Conservation (phyloP, 2,329 filamentous ascomycete genomes). For the Lasiodiplodia gonubiensis region DNA sequence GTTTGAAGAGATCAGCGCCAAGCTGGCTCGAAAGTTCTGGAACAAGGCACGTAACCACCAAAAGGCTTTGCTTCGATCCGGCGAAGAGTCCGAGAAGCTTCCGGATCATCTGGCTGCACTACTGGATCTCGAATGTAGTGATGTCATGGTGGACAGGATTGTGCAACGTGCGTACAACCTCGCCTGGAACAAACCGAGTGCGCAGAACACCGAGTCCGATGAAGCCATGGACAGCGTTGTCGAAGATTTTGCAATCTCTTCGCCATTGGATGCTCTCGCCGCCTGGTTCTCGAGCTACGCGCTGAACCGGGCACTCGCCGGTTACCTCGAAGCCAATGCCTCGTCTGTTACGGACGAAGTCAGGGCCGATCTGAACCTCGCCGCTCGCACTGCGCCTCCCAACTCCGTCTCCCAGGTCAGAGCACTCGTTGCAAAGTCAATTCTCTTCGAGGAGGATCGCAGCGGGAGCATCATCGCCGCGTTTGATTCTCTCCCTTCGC, state of each 20-base stretch:
- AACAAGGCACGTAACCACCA: conserved; percentile 74
- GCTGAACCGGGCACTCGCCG: conserved; percentile 71
- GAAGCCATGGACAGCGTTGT: conserved; percentile 82
- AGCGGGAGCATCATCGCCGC: conserved; percentile 59
- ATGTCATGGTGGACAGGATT: conserved; percentile 77
- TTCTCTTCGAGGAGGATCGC: conserved; percentile 61
- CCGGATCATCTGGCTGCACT: conserved; percentile 78
- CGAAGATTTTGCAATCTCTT: conserved; percentile 82
- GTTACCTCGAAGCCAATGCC: conserved; percentile 59
- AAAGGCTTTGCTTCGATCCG: conserved; percentile 48
- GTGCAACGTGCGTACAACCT: conserved; percentile 88
- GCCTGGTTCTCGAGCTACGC: conserved; percentile 86
- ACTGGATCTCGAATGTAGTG: conserved; percentile 79
- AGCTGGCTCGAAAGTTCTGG: conserved; percentile 79
- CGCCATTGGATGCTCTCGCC: conserved; percentile 85
- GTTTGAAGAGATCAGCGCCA: conserved; percentile 73
- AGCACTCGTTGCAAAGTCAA: conserved; percentile 63
- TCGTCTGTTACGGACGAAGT: conserved; percentile 47
- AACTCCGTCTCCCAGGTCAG: conserved; percentile 72
- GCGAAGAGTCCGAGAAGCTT: conserved; percentile 63
- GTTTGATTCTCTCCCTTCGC: conserved; percentile 57
- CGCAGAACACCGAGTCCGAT: conserved; percentile 68
- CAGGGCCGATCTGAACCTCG: conserved; percentile 66
- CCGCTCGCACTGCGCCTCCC: conserved; percentile 75
- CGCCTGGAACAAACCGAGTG: conserved; percentile 82